phyloP scores from a whole-genome alignment of 2,329 filamentous ascomycete genomes.

The Colletotrichum camelliae region DNA sequence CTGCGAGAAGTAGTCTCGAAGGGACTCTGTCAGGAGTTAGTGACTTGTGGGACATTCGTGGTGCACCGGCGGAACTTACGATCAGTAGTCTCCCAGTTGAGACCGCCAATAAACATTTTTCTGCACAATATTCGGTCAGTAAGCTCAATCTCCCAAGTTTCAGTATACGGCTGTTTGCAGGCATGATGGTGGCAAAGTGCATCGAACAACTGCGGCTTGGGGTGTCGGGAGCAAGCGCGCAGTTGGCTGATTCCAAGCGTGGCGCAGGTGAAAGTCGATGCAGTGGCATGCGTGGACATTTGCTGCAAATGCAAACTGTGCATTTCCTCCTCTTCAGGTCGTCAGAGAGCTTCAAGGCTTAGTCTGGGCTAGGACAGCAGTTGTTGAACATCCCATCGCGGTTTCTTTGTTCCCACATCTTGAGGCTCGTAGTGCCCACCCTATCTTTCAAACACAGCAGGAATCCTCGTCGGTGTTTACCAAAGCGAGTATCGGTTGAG shows the following conservation, averaged over 20 bases:
- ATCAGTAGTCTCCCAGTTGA: conserved; percentile 99
- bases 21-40: conserved; percentile 70
- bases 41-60: conserved; percentile 11
- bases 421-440: background rate
- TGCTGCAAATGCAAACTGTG: background rate
- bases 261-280: background rate
- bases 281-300: background rate
- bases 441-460: background rate
- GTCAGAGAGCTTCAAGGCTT: background rate
- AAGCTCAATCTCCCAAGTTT: background rate
- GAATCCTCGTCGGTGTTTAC: background rate
- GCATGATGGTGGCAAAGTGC: background rate
- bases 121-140: conserved; percentile 51
- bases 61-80: conserved; percentile 63
- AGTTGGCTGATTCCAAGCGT: background rate
- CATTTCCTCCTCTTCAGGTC: background rate
- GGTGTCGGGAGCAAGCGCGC: background rate
- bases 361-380: background rate
- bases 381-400: background rate
- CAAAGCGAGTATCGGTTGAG: background rate
- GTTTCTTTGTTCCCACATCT: background rate
- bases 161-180: background rate
- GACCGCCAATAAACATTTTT: conserved; percentile 99
- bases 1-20: conserved; percentile 96
- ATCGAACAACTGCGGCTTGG: background rate